Evolutionary conservation across 768 basidiomycete species (phyloP).

Genomic region (Tylopilus intermedius): DNA sequence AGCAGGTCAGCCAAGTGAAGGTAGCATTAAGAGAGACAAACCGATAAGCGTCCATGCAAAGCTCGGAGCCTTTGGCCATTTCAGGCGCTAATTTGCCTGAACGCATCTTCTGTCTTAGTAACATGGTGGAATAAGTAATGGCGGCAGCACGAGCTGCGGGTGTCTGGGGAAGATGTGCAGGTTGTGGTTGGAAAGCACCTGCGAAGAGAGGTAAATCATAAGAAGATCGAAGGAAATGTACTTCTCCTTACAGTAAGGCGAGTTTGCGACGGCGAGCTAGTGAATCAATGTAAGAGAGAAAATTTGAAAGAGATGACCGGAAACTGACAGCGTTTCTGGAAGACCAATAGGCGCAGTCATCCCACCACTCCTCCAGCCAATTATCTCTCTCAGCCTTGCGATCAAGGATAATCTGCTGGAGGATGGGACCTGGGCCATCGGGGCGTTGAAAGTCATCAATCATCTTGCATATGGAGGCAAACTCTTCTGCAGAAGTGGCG

Average conservation of each 20-base stretch:
- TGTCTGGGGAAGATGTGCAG: conserved; percentile 52
- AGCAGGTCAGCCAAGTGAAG: not conserved
- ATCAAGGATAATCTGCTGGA: conserved; percentile 62
- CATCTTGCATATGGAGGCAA: conserved; percentile 46
- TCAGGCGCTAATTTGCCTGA: conserved; percentile 64
- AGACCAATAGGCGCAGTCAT: conserved; percentile 64
- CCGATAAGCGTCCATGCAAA: conserved; percentile 89
- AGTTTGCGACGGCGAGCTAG: conserved; percentile 83
- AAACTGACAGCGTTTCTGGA: conserved; percentile 76
- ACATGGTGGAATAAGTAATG: conserved; percentile 63
- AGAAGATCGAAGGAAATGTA: not conserved
- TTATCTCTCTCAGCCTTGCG: conserved; percentile 53
- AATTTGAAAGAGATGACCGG: not conserved
- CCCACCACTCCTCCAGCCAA: conserved; percentile 97
- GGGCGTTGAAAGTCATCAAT: conserved; percentile 60
- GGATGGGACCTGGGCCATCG: conserved; percentile 40
- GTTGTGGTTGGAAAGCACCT: conserved; percentile 77
- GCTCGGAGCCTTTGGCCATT: conserved; percentile 56
- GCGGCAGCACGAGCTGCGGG: conserved; percentile 70
- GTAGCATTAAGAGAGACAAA: conserved; percentile 22
- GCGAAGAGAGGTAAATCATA: conserved; percentile 7
- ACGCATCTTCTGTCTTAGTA: conserved; percentile 67
- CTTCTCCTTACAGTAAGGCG: conserved; percentile 74
- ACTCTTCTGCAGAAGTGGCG: conserved; percentile 59
- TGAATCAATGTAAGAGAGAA: conserved; percentile 1